Evolutionary conservation across 1,284 basidiomycete genomes (phyloP).

Genomic region (Sphagnurus paluster): DNA sequence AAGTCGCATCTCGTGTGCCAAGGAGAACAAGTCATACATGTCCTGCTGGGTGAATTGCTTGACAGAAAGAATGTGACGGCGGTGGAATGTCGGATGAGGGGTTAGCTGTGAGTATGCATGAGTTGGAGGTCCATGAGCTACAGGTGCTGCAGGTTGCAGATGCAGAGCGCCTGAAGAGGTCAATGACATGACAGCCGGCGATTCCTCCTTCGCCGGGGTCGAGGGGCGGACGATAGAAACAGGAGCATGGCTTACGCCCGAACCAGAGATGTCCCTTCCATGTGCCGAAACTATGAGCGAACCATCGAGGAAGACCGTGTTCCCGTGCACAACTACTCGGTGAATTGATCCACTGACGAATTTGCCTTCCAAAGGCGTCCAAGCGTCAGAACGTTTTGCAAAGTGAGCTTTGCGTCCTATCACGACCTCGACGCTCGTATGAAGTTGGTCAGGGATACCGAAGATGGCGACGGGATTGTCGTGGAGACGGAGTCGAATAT

Average conservation of each 20-base stretch:
- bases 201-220: conserved; percentile 28
- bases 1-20: conserved; percentile 96
- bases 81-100: conserved; percentile 47
- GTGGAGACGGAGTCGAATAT: conserved; percentile 79
- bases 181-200: conserved; percentile 28
- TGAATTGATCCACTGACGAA: conserved; percentile 80
- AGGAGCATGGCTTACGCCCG: conserved; percentile 54
- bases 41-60: conserved; percentile 93
- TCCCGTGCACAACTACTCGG: conserved; percentile 90
- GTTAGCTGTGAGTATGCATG: conserved; percentile 36
- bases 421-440: conserved; percentile 93
- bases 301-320: conserved; percentile 93
- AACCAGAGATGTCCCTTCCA: conserved; percentile 83
- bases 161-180: conserved; percentile 27
- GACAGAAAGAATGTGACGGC: conserved; percentile 92
- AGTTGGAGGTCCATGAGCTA: conserved; percentile 27
- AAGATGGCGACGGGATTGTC: conserved; percentile 96
- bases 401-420: conserved; percentile 77
- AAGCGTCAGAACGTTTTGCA: conserved; percentile 47
- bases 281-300: conserved; percentile 58
- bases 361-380: conserved; percentile 84
- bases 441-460: conserved; percentile 81
- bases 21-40: conserved; percentile 90
- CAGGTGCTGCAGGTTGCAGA: conserved; percentile 18
- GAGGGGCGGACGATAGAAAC: conserved; percentile 15